phyloP scores from a whole-genome alignment of 2,329 filamentous ascomycete species.

The Colletotrichum neosansevieriae region DNA sequence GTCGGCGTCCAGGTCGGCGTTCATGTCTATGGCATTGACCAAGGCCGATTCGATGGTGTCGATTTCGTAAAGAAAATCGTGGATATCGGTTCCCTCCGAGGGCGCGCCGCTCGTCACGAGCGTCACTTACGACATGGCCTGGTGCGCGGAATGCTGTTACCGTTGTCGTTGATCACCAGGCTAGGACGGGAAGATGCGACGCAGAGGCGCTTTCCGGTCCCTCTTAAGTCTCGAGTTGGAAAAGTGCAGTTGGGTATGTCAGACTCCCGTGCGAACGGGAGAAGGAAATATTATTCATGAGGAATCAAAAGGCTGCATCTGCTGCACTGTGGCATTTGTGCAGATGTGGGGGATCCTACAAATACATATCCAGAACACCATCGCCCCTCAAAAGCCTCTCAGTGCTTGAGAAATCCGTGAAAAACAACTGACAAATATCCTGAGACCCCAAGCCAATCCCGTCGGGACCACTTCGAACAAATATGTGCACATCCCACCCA shows the following conservation, averaged over 20 bases:
- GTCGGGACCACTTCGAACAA: neutral
- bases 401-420: constrained; percentile 18
- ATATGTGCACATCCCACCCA: constrained; percentile 11
- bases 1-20: no score
- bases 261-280: constrained; percentile 6
- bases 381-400: constrained; percentile 20
- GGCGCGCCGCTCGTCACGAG: no score
- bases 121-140: no score
- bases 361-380: constrained; percentile 42
- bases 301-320: constrained; percentile 27
- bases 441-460: constrained; percentile 4
- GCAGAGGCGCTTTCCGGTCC: no score
- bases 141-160: no score
- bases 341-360: constrained; percentile 38
- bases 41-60: no score
- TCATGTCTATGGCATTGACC: no score
- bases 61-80: no score
- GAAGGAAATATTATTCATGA: constrained; percentile 28
- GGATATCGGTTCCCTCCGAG: no score
- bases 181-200: no score
- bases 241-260: neutral
- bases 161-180: no score
- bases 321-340: constrained; percentile 17
- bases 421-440: constrained; percentile 24
- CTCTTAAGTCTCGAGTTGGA: no score